A percentile compares a stretch with the other conserved stretches of the same genome.
Conservation (phyloP, 768 basidiomycete genomes). For the Naganishia antarctica region DNA sequence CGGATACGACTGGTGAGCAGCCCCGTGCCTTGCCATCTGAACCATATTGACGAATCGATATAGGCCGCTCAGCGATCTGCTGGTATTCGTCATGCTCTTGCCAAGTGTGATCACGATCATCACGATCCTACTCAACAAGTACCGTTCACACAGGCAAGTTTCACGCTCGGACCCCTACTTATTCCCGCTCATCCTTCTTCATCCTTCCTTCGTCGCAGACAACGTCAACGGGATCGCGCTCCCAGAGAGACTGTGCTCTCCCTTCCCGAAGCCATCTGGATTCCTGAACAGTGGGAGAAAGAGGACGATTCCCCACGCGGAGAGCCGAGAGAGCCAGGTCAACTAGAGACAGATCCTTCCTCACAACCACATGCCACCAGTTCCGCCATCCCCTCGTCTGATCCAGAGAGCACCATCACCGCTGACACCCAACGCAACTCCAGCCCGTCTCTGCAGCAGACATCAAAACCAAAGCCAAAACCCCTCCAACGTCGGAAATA, state of each 20-base stretch:
- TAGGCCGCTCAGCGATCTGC: conserved; percentile 46
- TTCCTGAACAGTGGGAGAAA: conserved; percentile 49
- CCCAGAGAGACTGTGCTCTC: conserved; percentile 43
- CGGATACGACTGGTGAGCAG: conserved; percentile 83
- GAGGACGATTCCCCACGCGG: conserved; percentile 34
- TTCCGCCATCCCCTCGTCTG: neutral
- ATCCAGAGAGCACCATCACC: neutral
- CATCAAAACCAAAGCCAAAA: neutral
- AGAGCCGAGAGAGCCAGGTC: neutral
- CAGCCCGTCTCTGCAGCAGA: no score
- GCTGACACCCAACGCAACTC: no score
- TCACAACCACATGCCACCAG: neutral
- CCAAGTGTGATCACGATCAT: conserved; percentile 83
- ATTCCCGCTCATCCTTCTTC: no score
- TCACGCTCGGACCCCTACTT: no score
- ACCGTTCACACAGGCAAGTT: conserved; percentile 55
- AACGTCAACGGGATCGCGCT: conserved; percentile 54
- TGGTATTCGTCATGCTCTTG: conserved; percentile 74
- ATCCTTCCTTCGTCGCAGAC: conserved; percentile 54
- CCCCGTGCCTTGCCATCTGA: conserved; percentile 19
- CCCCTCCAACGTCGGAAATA: conserved; percentile 56
- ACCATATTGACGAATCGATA: neutral
- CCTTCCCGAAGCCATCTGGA: conserved; percentile 47
- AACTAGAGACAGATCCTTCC: neutral
- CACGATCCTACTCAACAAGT: conserved; percentile 81